phyloP scores from a whole-genome alignment of 139 green algal species.

The Micromonas pusilla region DNA sequence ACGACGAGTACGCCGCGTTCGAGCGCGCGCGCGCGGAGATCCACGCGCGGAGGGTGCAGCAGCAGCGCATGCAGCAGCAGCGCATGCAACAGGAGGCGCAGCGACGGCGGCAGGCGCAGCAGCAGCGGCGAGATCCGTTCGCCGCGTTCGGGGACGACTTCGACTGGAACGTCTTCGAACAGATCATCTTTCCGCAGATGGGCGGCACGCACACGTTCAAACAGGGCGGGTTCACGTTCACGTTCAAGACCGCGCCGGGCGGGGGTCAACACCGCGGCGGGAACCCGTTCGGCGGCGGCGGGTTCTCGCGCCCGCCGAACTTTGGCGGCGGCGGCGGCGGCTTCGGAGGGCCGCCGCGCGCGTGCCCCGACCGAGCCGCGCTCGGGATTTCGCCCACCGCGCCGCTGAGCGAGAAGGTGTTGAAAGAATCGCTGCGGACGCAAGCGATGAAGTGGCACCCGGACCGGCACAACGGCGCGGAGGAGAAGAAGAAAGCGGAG shows the following conservation, averaged over 20 bases:
- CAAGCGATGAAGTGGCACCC: conserved; percentile 1
- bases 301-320: too few relatives aligned
- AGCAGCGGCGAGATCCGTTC: too few relatives aligned
- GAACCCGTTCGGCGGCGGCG: neutral
- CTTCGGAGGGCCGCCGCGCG: neutral
- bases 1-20: too few relatives aligned
- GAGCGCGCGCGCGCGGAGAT: too few relatives aligned
- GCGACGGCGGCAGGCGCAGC: neutral
- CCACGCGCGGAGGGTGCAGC: too few relatives aligned
- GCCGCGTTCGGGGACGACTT: neutral
- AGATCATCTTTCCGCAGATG: neutral
- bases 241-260: neutral
- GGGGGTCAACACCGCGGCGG: neutral
- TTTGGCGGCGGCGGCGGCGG: neutral
- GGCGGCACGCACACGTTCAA: neutral
- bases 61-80: too few relatives aligned
- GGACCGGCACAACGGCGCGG: neutral
- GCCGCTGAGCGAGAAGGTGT: neutral
- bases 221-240: neutral
- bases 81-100: neutral
- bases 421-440: neutral
- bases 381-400: neutral
- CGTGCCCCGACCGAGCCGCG: neutral
- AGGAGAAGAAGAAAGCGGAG: neutral
- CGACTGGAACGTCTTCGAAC: neutral